These are phyloP conservation scores for Corrigiola litoralis DNA, from an alignment of 179 eudicot genomes.

Conservation along the genomic window DNA sequence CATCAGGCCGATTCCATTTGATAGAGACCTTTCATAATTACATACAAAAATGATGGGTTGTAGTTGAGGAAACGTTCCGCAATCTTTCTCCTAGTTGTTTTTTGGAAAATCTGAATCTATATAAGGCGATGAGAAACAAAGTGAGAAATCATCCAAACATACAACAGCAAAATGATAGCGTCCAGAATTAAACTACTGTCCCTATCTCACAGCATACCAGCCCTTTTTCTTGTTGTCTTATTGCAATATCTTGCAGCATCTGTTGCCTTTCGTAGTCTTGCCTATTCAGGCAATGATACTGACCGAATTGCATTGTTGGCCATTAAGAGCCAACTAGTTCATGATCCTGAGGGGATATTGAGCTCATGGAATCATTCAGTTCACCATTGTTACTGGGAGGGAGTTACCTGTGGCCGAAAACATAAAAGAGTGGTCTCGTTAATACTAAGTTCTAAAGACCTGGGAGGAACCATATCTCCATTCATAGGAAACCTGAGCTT, in stretches of 20 bases:
- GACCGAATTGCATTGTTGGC: conserved; percentile 18
- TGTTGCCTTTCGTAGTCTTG: background rate
- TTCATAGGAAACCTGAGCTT: conserved; percentile 19
- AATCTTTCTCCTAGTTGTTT: no score
- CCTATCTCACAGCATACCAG: no score
- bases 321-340: conserved; percentile 13
- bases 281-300: conserved; percentile 1
- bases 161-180: no score
- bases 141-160: no score
- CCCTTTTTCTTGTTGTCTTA: background rate
- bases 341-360: conserved; percentile 10
- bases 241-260: background rate
- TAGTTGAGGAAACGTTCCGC: no score
- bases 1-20: no score
- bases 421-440: conserved; percentile 17
- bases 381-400: conserved; percentile 25
- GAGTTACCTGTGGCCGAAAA: conserved; percentile 19
- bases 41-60: no score
- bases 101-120: no score
- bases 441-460: background rate
- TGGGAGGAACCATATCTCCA: conserved; percentile 24
- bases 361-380: conserved; percentile 20
- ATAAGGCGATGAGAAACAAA: no score
- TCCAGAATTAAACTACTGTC: no score
- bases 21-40: no score